phyloP scores from a whole-genome alignment of 2,329 filamentous ascomycete genomes.

The Xylariaceae sp. region DNA sequence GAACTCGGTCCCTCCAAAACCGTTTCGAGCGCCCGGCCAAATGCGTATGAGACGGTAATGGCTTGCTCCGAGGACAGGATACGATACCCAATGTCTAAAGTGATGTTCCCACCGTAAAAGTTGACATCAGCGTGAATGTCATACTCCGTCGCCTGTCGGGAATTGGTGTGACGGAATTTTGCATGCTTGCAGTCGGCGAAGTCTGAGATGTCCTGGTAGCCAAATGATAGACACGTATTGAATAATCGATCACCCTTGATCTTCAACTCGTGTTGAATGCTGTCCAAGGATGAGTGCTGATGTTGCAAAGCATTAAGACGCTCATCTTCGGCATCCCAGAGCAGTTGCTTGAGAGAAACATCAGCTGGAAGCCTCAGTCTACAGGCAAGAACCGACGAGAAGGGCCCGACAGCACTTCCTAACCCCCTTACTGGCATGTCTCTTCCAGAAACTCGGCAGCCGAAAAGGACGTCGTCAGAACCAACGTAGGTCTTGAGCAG shows the following conservation, averaged over 20 bases:
- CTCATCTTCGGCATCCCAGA: constrained; percentile 21
- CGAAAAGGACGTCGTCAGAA: constrained; percentile 50
- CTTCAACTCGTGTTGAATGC: constrained; percentile 43
- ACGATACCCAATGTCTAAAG: constrained; percentile 40
- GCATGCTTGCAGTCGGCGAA: constrained; percentile 21
- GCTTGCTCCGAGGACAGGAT: constrained; percentile 40
- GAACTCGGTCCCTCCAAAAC: constrained; percentile 39
- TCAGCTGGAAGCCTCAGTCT: constrained; percentile 14
- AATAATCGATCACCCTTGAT: constrained; percentile 39
- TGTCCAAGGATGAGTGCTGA: constrained; percentile 41
- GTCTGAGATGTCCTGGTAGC: constrained; percentile 30
- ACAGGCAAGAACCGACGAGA: constrained; percentile 28
- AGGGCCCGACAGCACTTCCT: constrained; percentile 41
- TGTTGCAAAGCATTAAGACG: constrained; percentile 30
- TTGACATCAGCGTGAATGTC: constrained; percentile 43
- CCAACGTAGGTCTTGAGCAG: constrained; percentile 52
- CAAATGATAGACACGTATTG: constrained; percentile 47
- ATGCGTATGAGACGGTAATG: constrained; percentile 45
- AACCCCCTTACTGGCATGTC: constrained; percentile 39
- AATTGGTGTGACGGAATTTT: constrained; percentile 33
- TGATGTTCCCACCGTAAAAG: constrained; percentile 37
- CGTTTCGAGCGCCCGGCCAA: constrained; percentile 46
- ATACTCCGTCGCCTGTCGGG: constrained; percentile 41
- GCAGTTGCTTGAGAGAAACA: constrained; percentile 20
- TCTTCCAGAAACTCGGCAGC: constrained; percentile 43